phyloP scores from a whole-genome alignment of 2,329 filamentous ascomycete genomes.

The Trichoderma afroharzianum region DNA sequence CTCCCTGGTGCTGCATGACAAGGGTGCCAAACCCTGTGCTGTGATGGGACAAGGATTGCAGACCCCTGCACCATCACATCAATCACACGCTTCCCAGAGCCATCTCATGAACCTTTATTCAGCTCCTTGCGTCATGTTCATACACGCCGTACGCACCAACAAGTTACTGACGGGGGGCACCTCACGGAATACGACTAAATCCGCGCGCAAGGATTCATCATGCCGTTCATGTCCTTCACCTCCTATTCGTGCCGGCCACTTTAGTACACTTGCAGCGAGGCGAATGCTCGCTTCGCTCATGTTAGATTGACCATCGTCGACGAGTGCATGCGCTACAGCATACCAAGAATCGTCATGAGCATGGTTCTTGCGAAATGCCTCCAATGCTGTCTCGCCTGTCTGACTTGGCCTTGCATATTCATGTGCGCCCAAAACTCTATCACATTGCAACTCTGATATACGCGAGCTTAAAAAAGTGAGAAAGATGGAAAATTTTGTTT shows the following conservation, averaged over 20 bases:
- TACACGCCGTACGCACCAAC: neutral
- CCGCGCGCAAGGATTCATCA: neutral
- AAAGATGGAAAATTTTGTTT: neutral
- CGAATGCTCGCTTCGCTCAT: conserved; percentile 4
- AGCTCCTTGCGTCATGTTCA: conserved; percentile 8
- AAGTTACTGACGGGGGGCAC: neutral
- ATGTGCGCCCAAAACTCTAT: neutral
- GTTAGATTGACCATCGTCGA: neutral
- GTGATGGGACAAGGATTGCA: neutral
- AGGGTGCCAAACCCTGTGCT: neutral
- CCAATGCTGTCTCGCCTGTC: neutral
- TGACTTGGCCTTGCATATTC: neutral
- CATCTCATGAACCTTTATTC: conserved; percentile 12
- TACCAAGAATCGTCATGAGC: neutral
- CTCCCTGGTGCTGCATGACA: conserved; percentile 14
- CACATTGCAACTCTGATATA: neutral
- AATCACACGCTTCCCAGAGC: conserved; percentile 8
- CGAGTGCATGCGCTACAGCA: neutral
- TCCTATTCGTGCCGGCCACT: neutral
- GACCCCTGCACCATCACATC: conserved; percentile 12
- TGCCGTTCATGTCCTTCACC: conserved; percentile 11
- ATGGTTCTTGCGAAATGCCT: neutral
- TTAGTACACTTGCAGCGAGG: neutral
- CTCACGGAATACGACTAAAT: neutral
- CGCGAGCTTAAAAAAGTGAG: neutral